Base-by-base conservation (phyloP, 2,329 filamentous ascomycete species). In the Fusarium haematococcum region DNA sequence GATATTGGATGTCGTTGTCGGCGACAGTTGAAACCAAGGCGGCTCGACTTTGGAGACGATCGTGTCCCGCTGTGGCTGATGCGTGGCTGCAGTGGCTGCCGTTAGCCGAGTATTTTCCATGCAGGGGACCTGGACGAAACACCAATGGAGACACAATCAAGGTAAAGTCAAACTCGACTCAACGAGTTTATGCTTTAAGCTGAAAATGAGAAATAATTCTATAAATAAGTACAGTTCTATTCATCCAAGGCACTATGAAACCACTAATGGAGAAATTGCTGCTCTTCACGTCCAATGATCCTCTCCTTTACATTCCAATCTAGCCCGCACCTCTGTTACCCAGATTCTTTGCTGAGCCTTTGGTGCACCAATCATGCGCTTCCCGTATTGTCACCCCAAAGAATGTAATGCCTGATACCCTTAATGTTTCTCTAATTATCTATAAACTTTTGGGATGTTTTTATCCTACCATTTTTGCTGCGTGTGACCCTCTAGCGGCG, bases 1-100 rank as follows among this genome's bases (percentile, higher is more conserved):
- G 62, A 76, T 27, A 69, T 45, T 45, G 43, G 43, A 45, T 71
- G 75, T 76, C 63, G 69, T 76, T 76, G 77, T 69, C 68, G 68
- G 62, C 68, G 59, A 73, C 70, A 70, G 69, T 79, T 75, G 77
- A 78, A 78, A 72, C 75, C 71, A 70, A 67, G 20, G 69, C 48
- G 48, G 56, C 71, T 75, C 62, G 60, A 56, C 62, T 58, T 27
- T 71, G 71, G 65, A 70, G 77, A 74, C 67, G 77, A 70, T 69
- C 66, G 63, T 75, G 73, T 77, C 77, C 77, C 77, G 67, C 77
- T 79, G 77, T 79, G 77, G 77, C 77, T 77, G 67, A 68, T 65
- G 50, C 65, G 73, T 76, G 75, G 73, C 73, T 68, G 69, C 20
- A 18, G 50, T 59, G 32, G 37, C 65, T 64, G 60, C 23, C 37